Evolutionary conservation across 1,284 basidiomycete species (phyloP).

Genomic region (Athelia psychrophila): DNA sequence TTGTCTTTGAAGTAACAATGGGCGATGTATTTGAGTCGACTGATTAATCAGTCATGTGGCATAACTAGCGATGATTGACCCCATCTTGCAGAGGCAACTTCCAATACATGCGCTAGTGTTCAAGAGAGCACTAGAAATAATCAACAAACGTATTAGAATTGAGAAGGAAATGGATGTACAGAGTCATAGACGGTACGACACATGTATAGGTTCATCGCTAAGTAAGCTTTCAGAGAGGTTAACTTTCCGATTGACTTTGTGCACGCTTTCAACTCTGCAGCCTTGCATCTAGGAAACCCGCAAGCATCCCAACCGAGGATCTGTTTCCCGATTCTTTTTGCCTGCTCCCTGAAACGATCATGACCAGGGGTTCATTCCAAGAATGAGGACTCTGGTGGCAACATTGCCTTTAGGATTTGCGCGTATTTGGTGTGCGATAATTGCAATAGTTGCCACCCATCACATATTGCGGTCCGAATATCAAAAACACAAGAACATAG

Average conservation of each 20-base stretch:
- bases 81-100: not conserved
- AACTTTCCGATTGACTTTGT: constrained; percentile 19
- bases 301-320: constrained; percentile 13
- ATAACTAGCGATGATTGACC: not conserved
- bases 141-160: not conserved
- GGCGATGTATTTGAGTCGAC: no score
- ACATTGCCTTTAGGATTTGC: no score
- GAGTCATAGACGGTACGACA: constrained; percentile 9
- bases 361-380: no score
- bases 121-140: constrained; percentile 22
- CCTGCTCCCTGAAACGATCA: constrained; percentile 5
- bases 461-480: no score
- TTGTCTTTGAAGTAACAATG: no score
- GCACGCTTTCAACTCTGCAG: constrained; percentile 12
- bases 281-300: constrained; percentile 15
- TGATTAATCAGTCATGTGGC: not conserved
- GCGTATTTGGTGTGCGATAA: no score
- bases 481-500: no score
- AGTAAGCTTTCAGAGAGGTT: not conserved
- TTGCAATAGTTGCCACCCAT: no score
- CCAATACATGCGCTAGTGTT: constrained; percentile 19
- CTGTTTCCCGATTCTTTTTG: constrained; percentile 7
- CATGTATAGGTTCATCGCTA: not conserved
- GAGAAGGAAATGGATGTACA: not conserved
- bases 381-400: no score